Percentiles rank a stretch among this genome's conserved stretches.
Conservation (phyloP, 1,139 yeast species). For the Protomyces inundatus region DNA sequence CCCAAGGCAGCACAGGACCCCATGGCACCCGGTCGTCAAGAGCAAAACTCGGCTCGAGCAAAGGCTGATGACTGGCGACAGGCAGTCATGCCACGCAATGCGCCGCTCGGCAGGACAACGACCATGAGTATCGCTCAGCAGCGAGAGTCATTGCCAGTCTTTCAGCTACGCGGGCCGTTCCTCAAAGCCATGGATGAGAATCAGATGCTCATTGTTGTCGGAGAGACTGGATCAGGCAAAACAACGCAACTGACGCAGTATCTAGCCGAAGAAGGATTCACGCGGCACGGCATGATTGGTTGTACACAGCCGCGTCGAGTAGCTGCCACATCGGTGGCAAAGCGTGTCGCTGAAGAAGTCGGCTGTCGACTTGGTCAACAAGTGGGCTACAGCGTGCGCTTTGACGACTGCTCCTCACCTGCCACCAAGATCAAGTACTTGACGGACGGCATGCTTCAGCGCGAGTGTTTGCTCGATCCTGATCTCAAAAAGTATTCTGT, state of each 20-base stretch:
- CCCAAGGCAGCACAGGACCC: conserved; percentile 32
- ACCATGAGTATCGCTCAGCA: conserved; percentile 52
- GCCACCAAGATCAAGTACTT: conserved; percentile 63
- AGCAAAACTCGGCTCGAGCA: conserved; percentile 1
- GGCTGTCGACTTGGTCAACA: conserved; percentile 62
- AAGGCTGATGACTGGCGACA: conserved; percentile 49
- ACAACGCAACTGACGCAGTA: conserved; percentile 90
- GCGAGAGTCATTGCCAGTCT: conserved; percentile 68
- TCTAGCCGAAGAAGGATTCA: conserved; percentile 71
- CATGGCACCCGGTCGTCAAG: conserved; percentile 31
- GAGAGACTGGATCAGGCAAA: conserved; percentile 97
- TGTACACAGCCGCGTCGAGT: conserved; percentile 96
- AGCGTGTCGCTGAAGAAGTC: conserved; percentile 83
- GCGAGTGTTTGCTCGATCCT: conserved; percentile 69
- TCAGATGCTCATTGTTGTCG: conserved; percentile 60
- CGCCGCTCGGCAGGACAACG: conserved; percentile 54
- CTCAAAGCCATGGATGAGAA: conserved; percentile 60
- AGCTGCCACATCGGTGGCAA: conserved; percentile 92
- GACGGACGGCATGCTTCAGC: conserved; percentile 80
- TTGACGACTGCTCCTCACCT: conserved; percentile 66
- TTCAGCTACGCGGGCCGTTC: conserved; percentile 56
- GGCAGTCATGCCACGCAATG: conserved; percentile 41
- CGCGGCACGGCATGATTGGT: conserved; percentile 57
- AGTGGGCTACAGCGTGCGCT: conserved; percentile 85
- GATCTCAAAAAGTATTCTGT: conserved; percentile 68